These are phyloP conservation scores for Phoma sp. DNA, from an alignment of 2,329 filamentous ascomycete genomes.

Conservation along the genomic window DNA sequence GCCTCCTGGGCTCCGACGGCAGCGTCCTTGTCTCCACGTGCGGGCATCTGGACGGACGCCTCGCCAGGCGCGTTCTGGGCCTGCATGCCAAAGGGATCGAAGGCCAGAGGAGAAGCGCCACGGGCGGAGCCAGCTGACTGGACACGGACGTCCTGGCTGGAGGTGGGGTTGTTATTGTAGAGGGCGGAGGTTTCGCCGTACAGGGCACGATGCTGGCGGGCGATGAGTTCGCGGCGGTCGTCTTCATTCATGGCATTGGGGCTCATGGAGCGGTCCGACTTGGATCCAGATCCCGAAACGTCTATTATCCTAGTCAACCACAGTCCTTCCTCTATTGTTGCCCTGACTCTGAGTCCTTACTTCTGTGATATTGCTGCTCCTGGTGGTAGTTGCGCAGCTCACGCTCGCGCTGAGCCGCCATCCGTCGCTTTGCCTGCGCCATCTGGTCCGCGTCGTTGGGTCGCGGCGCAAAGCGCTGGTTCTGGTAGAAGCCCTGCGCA, in stretches of 20 bases:
- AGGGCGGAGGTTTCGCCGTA: constrained; percentile 78
- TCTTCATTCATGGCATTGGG: constrained; percentile 91
- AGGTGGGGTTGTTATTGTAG: constrained; percentile 70
- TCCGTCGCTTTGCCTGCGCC: constrained; percentile 98
- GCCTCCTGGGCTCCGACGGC: constrained; percentile 62
- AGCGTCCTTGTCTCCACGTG: constrained; percentile 52
- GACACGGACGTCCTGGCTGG: constrained; percentile 69
- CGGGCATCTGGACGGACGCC: constrained; percentile 60
- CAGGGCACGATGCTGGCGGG: constrained; percentile 90
- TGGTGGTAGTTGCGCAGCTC: constrained; percentile 99
- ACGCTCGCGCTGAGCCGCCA: constrained; percentile 98
- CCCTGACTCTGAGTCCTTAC: constrained; percentile 85
- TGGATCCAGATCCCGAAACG: constrained; percentile 73
- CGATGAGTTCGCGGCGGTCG: constrained; percentile 92
- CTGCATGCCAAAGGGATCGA: constrained; percentile 71
- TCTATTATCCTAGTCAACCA: constrained; percentile 67
- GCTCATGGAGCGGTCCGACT: constrained; percentile 86
- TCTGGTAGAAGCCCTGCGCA: constrained; percentile 91
- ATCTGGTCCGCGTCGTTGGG: constrained; percentile 96
- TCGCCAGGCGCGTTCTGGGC: constrained; percentile 56
- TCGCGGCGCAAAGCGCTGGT: constrained; percentile 86
- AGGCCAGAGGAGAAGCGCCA: constrained; percentile 79
- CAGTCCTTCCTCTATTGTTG: constrained; percentile 58
- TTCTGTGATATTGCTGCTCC: constrained; percentile 99
- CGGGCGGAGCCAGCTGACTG: constrained; percentile 67